Evolutionary conservation across 2,329 filamentous ascomycete genomes (phyloP), one percentile per base, ranked within the genome.

Genomic region (Canariomyces notabilis): DNA sequence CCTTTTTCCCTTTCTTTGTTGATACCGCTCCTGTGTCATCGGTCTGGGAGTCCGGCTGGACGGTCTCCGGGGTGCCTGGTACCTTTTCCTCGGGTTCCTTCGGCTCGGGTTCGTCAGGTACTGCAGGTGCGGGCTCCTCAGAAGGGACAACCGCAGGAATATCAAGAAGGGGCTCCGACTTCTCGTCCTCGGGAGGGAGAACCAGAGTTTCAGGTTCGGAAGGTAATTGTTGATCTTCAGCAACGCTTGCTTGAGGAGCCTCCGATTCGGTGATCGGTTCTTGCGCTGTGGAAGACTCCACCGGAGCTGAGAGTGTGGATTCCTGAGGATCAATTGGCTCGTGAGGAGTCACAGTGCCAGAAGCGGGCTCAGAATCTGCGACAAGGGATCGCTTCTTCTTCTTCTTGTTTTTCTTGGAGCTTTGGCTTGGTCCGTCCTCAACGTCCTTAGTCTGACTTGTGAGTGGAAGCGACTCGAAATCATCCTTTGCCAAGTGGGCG

Each of bases 1-100:
- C 63, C 52, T 65, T 58, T 29, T 68, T 67, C 44, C 59, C 56
- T 44, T 64, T 67, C 49, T 61, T 62, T 18, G 51, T 55, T 5
- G 46, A 46, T 33, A 47, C 46, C 33, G 54, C 56, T 47, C 45
- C 48, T 49, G 52, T 44, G 41, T 62, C 58, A n/a, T 55, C 55
- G 16, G 43, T n/a, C 9, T 20, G 29, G 6, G 40, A 19, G 15
- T 49, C 49, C 12, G 39, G 45, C 18, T 44, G 46, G 11, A 15
- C 11, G 21, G 37, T 11, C 18, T 44, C 42, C 4, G 20, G 9
- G 5, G 36, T 5, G 4, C 32, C 31, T 2, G 21, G 14, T 12
- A 19, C 11, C n/a, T 19, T 29, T 15, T 39, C 29, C 22, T 35
- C 20, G 11, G 20, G 20, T 14, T 29, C 39, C 15, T 20, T 26